Conservation (phyloP, 345 rosid species). For the Noccaea caerulescens region DNA sequence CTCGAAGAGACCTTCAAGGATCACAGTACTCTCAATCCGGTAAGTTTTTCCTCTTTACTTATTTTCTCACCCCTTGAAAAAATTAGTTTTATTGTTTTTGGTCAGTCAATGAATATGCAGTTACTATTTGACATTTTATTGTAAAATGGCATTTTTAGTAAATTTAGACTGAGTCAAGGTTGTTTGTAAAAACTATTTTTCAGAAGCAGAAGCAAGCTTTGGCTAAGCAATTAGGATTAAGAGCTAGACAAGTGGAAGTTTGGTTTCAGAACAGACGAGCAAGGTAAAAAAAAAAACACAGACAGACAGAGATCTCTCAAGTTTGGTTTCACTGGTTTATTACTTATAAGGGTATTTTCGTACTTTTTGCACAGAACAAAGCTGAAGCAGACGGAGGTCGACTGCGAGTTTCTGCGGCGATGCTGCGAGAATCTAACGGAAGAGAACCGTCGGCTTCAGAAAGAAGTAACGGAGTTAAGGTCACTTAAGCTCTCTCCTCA, state of each 20-base stretch:
- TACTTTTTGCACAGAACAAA: slow-evolving; percentile 65
- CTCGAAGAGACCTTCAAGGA: slow-evolving; percentile 96
- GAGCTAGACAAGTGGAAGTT: slow-evolving; percentile 93
- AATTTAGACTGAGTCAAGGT: slow-evolving; percentile 6
- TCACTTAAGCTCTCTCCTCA: slow-evolving; percentile 95
- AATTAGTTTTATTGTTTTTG: slow-evolving; percentile 3
- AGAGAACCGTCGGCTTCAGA: slow-evolving; percentile 94
- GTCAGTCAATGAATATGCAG: slow-evolving; percentile 22
- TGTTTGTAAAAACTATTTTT: not conserved
- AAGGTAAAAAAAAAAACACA: slow-evolving; percentile 52
- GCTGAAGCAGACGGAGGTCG: slow-evolving; percentile 98
- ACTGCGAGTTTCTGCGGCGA: slow-evolving; percentile 91
- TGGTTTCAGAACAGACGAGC: slow-evolving; percentile 99
- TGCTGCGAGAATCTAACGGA: slow-evolving; percentile 97
- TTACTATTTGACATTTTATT: not conserved
- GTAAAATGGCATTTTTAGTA: slow-evolving; percentile 1
- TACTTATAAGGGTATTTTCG: slow-evolving; percentile 25
- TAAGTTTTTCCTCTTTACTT: slow-evolving; percentile 32
- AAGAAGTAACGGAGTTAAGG: slow-evolving; percentile 90
- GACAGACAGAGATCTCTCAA: not conserved
- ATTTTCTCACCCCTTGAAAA: not conserved
- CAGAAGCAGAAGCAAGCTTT: slow-evolving; percentile 92
- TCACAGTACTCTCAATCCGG: slow-evolving; percentile 95
- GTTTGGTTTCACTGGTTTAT: not conserved
- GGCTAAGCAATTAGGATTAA: slow-evolving; percentile 84